Base-by-base conservation (phyloP, 1,284 basidiomycete species). In the Puccinia coronata region DNA sequence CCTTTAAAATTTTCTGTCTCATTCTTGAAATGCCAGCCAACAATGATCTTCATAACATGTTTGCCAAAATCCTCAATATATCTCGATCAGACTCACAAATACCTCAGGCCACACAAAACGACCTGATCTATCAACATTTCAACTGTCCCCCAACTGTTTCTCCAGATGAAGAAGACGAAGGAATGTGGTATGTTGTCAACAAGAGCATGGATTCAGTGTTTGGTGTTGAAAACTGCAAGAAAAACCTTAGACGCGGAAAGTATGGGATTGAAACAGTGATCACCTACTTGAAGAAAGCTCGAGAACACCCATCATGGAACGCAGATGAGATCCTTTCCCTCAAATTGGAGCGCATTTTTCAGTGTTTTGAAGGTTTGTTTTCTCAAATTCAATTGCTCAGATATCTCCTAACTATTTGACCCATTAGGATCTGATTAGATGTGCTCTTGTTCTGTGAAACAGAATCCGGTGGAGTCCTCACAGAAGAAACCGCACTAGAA, bases 141-240 rank as follows among this genome's bases (percentile, higher is more conserved):
- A 41, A 23, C n/a, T 18, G 41, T 23, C 31, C 63, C 5, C 63
- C 63, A 67, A 67, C 41, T 2, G 18, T 67, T 67, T 9, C 28
- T 39, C 18, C 16, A 47, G 41, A 23, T 23, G 43, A 72, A n/a
- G 39, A 51, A 53, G 69, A 72, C n/a, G n/a, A n/a, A n/a, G n/a
- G n/a, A n/a, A n/a, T n/a, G n/a, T n/a, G n/a, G n/a, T n/a, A n/a
- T n/a, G n/a, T n/a, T n/a, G n/a, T n/a, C n/a, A n/a, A n/a, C n/a
- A n/a, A n/a, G n/a, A n/a, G n/a, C n/a, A n/a, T 34, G 69, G 69
- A 72, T 72, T 47, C 69, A 5, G 23, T 72, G 2, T 72, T 72
- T 72, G 69, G 69, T 25, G 69, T 72, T 16, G 43, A 72, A n/a
- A 47, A 49, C 28, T 34, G 39, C 47, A 47, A 41, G 23, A n/a